phyloP scores from a whole-genome alignment of 768 basidiomycete genomes.

The Boletus tomentosulus region DNA sequence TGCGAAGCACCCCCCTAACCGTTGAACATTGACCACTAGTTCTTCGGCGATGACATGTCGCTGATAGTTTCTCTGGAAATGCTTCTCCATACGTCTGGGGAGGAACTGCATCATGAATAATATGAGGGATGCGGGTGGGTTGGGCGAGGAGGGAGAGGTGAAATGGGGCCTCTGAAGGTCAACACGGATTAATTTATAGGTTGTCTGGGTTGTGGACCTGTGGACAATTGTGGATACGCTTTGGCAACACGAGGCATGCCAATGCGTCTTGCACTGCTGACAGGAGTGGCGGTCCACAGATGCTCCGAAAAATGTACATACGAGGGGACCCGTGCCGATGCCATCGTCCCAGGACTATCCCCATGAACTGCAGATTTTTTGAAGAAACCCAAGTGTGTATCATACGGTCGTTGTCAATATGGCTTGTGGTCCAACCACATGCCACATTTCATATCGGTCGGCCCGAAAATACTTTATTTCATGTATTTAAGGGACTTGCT shows the following conservation, averaged over 20 bases:
- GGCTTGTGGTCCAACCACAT: background rate
- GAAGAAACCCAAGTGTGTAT: background rate
- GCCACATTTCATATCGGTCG: background rate
- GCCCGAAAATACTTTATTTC: background rate
- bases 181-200: slow-evolving; percentile 16
- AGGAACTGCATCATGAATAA: slow-evolving; percentile 7
- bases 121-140: background rate
- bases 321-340: background rate
- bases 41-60: slow-evolving; percentile 12
- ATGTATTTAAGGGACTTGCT: too few relatives aligned
- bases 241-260: slow-evolving; percentile 26
- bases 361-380: background rate
- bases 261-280: slow-evolving; percentile 10
- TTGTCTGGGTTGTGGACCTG: slow-evolving; percentile 11
- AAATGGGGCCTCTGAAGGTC: background rate
- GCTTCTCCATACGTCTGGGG: slow-evolving; percentile 1
- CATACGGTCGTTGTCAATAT: background rate
- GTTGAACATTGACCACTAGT: slow-evolving; percentile 10
- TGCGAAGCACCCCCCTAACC: slow-evolving; percentile 18
- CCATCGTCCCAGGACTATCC: background rate
- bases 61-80: slow-evolving; percentile 12
- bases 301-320: slow-evolving; percentile 3
- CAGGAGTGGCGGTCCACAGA: slow-evolving; percentile 11
- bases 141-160: background rate
- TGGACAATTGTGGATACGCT: slow-evolving; percentile 27